Evolutionary conservation across 2,329 filamentous ascomycete genomes (phyloP).

Genomic region (Talaromyces verruculosus): DNA sequence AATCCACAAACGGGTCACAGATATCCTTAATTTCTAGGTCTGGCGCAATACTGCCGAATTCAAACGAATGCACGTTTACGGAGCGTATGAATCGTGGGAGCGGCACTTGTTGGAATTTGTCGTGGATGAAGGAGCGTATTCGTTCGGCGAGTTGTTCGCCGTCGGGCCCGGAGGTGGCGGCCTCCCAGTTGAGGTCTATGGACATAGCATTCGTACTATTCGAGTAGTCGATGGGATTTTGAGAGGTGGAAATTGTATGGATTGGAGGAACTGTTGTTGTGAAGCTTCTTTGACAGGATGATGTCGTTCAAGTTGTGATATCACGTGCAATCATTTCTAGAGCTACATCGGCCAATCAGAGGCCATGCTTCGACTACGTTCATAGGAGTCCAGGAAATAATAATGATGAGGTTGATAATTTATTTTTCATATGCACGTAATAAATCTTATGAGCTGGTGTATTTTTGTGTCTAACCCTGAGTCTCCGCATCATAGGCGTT

Average conservation of each 20-base stretch:
- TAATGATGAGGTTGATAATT: not conserved
- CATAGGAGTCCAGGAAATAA: not conserved
- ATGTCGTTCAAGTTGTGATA: constrained; percentile 1
- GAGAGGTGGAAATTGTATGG: not conserved
- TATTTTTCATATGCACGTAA: not conserved
- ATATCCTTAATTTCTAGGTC: constrained; percentile 93
- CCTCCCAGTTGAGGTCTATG: constrained; percentile 96
- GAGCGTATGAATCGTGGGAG: constrained; percentile 96
- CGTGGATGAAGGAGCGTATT: constrained; percentile 91
- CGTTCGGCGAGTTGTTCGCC: constrained; percentile 78
- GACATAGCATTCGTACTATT: constrained; percentile 66
- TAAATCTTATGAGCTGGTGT: not conserved
- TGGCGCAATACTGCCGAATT: constrained; percentile 81
- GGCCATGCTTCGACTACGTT: not conserved
- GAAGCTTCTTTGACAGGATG: not conserved
- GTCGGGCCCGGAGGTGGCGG: constrained; percentile 83
- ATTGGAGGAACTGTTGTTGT: not conserved
- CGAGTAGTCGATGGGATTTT: not conserved
- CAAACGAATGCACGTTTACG: constrained; percentile 89
- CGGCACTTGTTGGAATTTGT: constrained; percentile 88
- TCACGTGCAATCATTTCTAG: constrained; percentile 1
- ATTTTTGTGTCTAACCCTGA: constrained; percentile 55
- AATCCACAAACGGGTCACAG: constrained; percentile 90
- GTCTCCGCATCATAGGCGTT: constrained; percentile 84
- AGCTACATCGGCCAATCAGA: constrained; percentile 14